Evolutionary conservation across 1,284 basidiomycete species (phyloP).

Genomic region (Cutaneotrichosporon arboriforme): DNA sequence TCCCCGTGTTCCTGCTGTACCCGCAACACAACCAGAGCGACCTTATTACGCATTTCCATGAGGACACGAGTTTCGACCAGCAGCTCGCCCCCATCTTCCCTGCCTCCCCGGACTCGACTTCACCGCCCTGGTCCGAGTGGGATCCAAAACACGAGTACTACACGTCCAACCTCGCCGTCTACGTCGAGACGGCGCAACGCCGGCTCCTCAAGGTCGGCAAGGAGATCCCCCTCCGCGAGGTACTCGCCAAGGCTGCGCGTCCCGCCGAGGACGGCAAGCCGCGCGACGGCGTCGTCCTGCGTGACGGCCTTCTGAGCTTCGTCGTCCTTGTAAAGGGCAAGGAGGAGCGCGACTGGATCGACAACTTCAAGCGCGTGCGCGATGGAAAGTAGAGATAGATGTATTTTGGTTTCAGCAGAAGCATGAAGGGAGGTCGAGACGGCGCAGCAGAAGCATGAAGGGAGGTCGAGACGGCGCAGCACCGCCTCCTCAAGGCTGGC

Average conservation of each 20-base stretch:
- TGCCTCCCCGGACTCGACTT: constrained; percentile 10
- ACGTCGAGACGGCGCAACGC: constrained; percentile 70
- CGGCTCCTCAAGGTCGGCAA: constrained; percentile 83
- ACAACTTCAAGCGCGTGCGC: constrained; percentile 66
- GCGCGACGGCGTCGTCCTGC: constrained; percentile 75
- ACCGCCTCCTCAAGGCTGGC: constrained; percentile 79
- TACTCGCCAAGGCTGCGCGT: constrained; percentile 57
- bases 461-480: constrained; percentile 63
- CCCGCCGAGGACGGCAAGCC: constrained; percentile 54
- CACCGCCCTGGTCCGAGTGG: constrained; percentile 61
- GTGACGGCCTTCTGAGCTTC: constrained; percentile 79
- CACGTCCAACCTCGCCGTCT: constrained; percentile 64
- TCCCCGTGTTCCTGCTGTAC: constrained; percentile 89
- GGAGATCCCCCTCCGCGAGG: constrained; percentile 74
- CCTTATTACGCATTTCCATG: constrained; percentile 77
- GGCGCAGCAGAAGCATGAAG: no score
- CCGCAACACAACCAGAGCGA: constrained; percentile 85
- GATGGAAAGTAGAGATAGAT: constrained; percentile 46
- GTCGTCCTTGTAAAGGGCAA: constrained; percentile 76
- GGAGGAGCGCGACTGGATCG: constrained; percentile 80
- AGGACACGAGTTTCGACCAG: constrained; percentile 72
- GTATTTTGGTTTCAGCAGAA: no score
- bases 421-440: no score
- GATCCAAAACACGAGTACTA: constrained; percentile 70
- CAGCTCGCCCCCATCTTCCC: constrained; percentile 82